Percentiles rank a stretch among this genome's conserved stretches.
These are phyloP conservation scores for Colletotrichum trifolii DNA, from an alignment of 2,329 filamentous ascomycete species.

Conservation along the genomic window DNA sequence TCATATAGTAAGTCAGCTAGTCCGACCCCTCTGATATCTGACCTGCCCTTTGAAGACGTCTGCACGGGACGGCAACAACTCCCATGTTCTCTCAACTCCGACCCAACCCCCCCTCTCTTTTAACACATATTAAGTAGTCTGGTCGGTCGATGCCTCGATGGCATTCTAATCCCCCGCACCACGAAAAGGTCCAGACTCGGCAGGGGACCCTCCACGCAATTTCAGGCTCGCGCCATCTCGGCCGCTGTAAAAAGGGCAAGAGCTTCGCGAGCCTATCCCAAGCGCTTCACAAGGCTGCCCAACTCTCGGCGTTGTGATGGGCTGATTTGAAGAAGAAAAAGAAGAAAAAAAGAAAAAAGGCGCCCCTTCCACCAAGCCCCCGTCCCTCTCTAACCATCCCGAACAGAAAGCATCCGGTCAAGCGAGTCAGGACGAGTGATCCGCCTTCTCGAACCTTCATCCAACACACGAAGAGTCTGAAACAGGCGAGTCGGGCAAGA, in stretches of 20 bases:
- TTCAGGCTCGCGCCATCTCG: slow-evolving; percentile 15
- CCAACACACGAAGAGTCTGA: slow-evolving; percentile 30
- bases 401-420: slow-evolving; percentile 24
- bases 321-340: slow-evolving; percentile 39
- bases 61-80: too few species aligned
- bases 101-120: not conserved
- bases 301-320: slow-evolving; percentile 50
- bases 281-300: slow-evolving; percentile 44
- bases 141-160: slow-evolving; percentile 39
- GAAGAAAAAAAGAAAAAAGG: slow-evolving; percentile 2
- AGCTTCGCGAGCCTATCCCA: slow-evolving; percentile 24
- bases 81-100: not conserved
- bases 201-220: slow-evolving; percentile 38
- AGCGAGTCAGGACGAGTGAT: slow-evolving; percentile 18
- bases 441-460: slow-evolving; percentile 30
- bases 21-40: too few species aligned
- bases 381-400: slow-evolving; percentile 23
- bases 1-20: too few species aligned
- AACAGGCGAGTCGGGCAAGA: slow-evolving; percentile 26
- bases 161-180: slow-evolving; percentile 36
- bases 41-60: too few species aligned
- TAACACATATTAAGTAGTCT: slow-evolving; percentile 19
- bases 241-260: not conserved
- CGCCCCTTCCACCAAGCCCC: slow-evolving; percentile 12
- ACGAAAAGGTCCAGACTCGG: slow-evolving; percentile 37